These are phyloP conservation scores for Hyphopichia fennica DNA, from an alignment of 1,139 yeast genomes.

Conservation along the genomic window DNA sequence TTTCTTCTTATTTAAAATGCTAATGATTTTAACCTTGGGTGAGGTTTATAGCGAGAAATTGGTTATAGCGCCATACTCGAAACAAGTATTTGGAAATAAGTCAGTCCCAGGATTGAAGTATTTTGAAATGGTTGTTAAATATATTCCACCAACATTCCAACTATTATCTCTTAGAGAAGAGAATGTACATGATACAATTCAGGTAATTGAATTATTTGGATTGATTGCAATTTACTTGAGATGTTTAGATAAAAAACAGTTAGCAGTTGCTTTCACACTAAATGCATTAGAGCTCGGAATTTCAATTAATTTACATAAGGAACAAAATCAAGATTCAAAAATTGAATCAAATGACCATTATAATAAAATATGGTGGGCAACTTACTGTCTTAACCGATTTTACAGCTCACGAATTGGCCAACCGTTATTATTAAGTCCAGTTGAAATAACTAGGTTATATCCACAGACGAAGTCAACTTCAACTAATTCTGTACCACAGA, in stretches of 20 bases:
- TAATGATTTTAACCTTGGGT: slow-evolving; percentile 24
- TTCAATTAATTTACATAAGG: slow-evolving; percentile 26
- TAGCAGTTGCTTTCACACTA: slow-evolving; percentile 23
- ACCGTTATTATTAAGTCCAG: slow-evolving; percentile 20
- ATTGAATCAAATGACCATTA: slow-evolving; percentile 8
- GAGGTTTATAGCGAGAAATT: slow-evolving; percentile 17
- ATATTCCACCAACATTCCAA: slow-evolving; percentile 21
- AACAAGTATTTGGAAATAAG: background rate
- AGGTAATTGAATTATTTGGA: slow-evolving; percentile 26
- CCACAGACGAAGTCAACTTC: slow-evolving; percentile 5
- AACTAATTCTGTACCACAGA: slow-evolving; percentile 2
- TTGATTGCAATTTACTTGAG: slow-evolving; percentile 25
- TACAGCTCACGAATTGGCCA: slow-evolving; percentile 25
- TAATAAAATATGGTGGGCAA: slow-evolving; percentile 25
- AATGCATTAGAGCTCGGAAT: slow-evolving; percentile 28
- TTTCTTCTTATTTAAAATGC: slow-evolving; percentile 20
- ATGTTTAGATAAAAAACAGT: slow-evolving; percentile 27
- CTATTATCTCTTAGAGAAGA: slow-evolving; percentile 14
- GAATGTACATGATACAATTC: slow-evolving; percentile 14
- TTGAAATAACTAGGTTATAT: slow-evolving; percentile 14
- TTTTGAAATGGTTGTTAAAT: slow-evolving; percentile 19
- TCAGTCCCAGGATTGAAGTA: slow-evolving; percentile 22
- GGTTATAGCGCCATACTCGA: slow-evolving; percentile 2
- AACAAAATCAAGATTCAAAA: background rate
- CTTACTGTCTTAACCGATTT: slow-evolving; percentile 29